These are phyloP conservation scores for Selenicereus undatus DNA, from an alignment of 148 eudicot genomes.

Conservation along the genomic window DNA sequence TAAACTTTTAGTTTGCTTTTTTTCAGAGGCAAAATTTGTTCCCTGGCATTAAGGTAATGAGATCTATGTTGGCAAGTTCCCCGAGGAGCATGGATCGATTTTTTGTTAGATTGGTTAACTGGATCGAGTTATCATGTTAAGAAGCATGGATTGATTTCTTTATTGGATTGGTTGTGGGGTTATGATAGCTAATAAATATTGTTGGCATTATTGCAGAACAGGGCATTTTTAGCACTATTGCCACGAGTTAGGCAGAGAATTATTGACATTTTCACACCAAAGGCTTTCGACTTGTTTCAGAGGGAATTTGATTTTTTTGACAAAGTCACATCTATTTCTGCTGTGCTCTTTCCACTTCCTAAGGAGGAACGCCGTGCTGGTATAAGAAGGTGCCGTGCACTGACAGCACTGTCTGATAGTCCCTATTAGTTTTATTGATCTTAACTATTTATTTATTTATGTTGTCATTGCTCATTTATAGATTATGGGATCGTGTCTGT, in stretches of 20 bases:
- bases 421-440: constrained; percentile 3
- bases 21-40: too few species aligned
- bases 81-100: too few species aligned
- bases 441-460: not conserved
- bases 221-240: constrained; percentile 57
- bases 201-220: constrained; percentile 47
- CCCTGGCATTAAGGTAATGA: too few species aligned
- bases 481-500: not conserved
- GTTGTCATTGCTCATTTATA: constrained; percentile 2
- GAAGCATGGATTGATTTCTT: not conserved
- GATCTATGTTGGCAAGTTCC: too few species aligned
- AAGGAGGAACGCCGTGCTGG: constrained; percentile 98
- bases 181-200: constrained; percentile 1
- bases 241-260: constrained; percentile 73
- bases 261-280: constrained; percentile 73
- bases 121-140: too few species aligned
- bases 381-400: constrained; percentile 59
- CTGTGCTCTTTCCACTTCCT: constrained; percentile 76
- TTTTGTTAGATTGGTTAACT: too few species aligned
- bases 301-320: constrained; percentile 98
- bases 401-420: not conserved
- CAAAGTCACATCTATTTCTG: constrained; percentile 92
- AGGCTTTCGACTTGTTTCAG: constrained; percentile 63
- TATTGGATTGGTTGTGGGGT: not conserved
- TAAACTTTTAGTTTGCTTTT: too few species aligned